A percentile compares a stretch with the other conserved stretches of the same genome.
Evolutionary conservation across 2,329 filamentous ascomycete species (phyloP).

Genomic region (Monosporascus sp.): DNA sequence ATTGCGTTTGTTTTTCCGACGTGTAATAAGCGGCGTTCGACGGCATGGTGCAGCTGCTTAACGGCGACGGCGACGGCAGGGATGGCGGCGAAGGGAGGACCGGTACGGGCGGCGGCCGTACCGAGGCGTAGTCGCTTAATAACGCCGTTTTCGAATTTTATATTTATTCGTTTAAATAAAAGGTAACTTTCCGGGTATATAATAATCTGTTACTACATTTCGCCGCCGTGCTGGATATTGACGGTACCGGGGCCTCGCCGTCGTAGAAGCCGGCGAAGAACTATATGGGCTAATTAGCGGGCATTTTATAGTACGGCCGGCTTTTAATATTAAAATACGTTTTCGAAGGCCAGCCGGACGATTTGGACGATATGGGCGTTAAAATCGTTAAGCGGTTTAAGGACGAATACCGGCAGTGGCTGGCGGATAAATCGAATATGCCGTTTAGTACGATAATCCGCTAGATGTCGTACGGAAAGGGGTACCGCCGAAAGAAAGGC

Average conservation of each 20-base stretch:
- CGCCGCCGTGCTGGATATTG: neutral
- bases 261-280: neutral
- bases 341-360: neutral
- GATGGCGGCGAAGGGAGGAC: too few species aligned
- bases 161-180: too few species aligned
- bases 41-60: too few species aligned
- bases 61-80: too few species aligned
- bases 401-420: neutral
- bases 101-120: fast-evolving
- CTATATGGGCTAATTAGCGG: neutral
- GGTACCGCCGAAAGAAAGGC: neutral
- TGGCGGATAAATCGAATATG: neutral
- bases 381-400: neutral
- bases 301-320: too few species aligned
- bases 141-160: too few species aligned
- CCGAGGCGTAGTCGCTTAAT: too few species aligned
- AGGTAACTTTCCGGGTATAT: too few species aligned
- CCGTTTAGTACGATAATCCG: slow-evolving; percentile 2
- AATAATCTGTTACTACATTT: neutral
- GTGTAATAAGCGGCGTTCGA: too few species aligned
- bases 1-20: too few species aligned
- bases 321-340: too few species aligned
- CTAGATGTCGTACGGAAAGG: neutral
- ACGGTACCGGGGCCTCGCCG: neutral
- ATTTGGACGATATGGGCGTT: neutral